Evolutionary conservation across 2,329 filamentous ascomycete species (phyloP).

Genomic region (Penicillium sp.): DNA sequence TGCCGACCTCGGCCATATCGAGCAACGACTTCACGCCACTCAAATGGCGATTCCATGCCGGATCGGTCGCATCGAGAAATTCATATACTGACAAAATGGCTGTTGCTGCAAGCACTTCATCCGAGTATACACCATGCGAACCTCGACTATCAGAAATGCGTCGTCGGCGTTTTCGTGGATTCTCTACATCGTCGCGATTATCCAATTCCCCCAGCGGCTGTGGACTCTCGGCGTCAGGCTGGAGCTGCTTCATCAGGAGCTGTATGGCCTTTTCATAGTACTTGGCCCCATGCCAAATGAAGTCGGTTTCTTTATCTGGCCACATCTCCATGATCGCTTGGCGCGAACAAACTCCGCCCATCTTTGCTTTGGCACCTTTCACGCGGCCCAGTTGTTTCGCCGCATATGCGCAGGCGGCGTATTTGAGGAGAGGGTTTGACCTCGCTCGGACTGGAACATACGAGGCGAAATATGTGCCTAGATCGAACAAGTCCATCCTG

Average conservation of each 20-base stretch:
- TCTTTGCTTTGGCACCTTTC: conserved; percentile 55
- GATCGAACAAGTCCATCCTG: conserved; percentile 52
- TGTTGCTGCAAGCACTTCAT: conserved; percentile 67
- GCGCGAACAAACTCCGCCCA: conserved; percentile 50
- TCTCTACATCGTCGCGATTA: conserved; percentile 37
- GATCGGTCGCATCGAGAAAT: conserved; percentile 67
- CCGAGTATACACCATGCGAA: conserved; percentile 47
- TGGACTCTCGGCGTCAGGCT: conserved; percentile 40
- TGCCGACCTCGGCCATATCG: conserved; percentile 49
- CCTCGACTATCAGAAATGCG: conserved; percentile 50
- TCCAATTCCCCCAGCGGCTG: conserved; percentile 34
- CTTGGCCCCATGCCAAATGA: conserved; percentile 64
- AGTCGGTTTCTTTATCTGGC: conserved; percentile 56
- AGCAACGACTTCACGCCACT: conserved; percentile 68
- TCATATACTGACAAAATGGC: conserved; percentile 71
- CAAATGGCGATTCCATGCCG: conserved; percentile 67
- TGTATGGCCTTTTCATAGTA: conserved; percentile 68
- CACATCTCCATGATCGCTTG: conserved; percentile 60
- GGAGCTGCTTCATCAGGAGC: conserved; percentile 54
- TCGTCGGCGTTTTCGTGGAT: conserved; percentile 48
- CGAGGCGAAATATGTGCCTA: conserved; percentile 63
- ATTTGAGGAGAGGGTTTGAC: conserved; percentile 52
- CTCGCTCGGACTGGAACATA: conserved; percentile 63
- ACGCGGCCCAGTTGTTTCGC: conserved; percentile 65
- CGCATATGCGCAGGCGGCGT: conserved; percentile 64